Base-by-base conservation (phyloP, 306 rosid species). In the Glycine tomentella region DNA sequence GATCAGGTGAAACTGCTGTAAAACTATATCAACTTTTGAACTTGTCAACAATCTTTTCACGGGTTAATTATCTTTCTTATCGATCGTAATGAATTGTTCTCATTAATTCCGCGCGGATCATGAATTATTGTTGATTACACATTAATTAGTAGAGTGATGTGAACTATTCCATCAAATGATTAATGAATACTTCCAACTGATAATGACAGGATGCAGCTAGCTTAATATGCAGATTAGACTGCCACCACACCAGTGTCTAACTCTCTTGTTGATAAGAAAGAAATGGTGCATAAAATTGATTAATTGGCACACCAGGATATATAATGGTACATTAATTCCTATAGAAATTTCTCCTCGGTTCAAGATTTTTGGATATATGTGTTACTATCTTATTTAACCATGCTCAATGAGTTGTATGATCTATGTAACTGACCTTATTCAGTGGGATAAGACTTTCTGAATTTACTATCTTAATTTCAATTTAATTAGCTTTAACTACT, bases 141-240 rank as follows among this genome's bases (percentile, higher is more conserved):
- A 70, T 69, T 17, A 17, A 25, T 25, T 25, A 25, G 17, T 11
- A 70, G 52, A 59, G 17, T 55, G 81, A 70, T 70, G 61, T 70
- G 74, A 82, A 69, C 73, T 12, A 50, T 59, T 66, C 74, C 53
- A 69, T 59, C 72, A 40, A 71, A 46, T 77, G 74, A 83, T 61
- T 72, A 62, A 44, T 9, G 84, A 75, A 68, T 75, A 52, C 63
- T 46, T 75, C 55, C 12, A 15, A 57, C 17, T 48, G 83, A 83
- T 16, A 78, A 20, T 64, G 83, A 83, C 83, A 17, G 5, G 44
- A 79, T 6, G 8, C 5, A 17, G 49, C 59, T 25, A 78, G 38
- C 53, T 55, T 8, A 55, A 69, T 9, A 70, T 14, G 25, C 56
- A 77, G 64, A 80, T 80, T 64, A 72, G 74, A 62, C 62, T 48